Base-by-base conservation (phyloP, 441 rosid species). In the Biscutella laevigata region DNA sequence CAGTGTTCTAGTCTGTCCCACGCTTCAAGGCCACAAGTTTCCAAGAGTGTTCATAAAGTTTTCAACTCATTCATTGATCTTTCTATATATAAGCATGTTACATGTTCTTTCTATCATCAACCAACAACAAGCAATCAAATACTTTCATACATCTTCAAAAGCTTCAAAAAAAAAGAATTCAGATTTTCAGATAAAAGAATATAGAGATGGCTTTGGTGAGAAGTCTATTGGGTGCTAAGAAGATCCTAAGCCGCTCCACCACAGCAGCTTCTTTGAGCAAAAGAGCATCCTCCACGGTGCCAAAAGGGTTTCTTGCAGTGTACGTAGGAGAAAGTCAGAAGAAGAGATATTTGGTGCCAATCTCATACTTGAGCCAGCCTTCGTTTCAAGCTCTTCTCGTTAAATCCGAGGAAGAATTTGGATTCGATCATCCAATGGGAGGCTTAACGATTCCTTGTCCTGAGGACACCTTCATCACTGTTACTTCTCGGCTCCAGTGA, bases 231-330 rank as follows among this genome's bases (percentile, higher is more conserved):
- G 48, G 67, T 20, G 54, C 67, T 11, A 62, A 44, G 54, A 62
- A 53, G 67, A 21, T 62, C 32, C 6, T 51, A 13, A 32, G 53
- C 29, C 40, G 19, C 5, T 33, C n/a, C n/a, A n/a, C 36, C 3
- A n/a, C n/a, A n/a, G n/a, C n/a, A n/a, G n/a, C n/a, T n/a, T n/a
- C n/a, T n/a, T n/a, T n/a, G n/a, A n/a, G n/a, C n/a, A n/a, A n/a
- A n/a, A 2, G 20, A 4, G 26, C 34, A 30, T n/a, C 49, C 42
- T 60, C 28, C 1, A 35, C 15, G 0, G 24, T 45, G 0, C 62
- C 65, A 17, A 59, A 59, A 52, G 70, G 70, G 6, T 66, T 66
- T 52, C 59, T 65, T 57, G 70, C 60, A 3, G 70, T 65, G 37
- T 65, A 57, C 59, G 70, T 65, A 34, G 70, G 70, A 28, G 60